Evolutionary conservation across 1,284 basidiomycete genomes (phyloP), one percentile per base, ranked within the genome.

Genomic region (Naganishia albida): DNA sequence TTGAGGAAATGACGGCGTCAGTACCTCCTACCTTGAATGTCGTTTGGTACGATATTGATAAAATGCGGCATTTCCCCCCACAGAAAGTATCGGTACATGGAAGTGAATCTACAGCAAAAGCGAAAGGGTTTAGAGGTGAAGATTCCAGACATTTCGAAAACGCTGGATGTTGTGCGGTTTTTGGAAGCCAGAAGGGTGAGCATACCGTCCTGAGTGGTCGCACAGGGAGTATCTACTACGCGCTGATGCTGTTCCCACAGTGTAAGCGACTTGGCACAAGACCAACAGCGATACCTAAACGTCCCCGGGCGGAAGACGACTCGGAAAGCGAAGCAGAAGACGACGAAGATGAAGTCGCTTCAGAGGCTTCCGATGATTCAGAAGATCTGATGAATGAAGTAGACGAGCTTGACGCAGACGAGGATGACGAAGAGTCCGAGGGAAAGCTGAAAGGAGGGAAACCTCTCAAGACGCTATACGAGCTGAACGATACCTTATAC

Each of bases 11-110:
- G 39, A 85, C 95, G 76, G 90, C 92, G 92, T 95, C 69, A 67
- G 82, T 77, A 18, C 64, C 28, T 16, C n/a, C 18, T 4, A 15
- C 13, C 52, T 53, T 53, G 18, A 7, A 4, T 44, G 25, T 38
- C 23, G n/a, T 62, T 6, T 26, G 44, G 25, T 7, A 8, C 66
- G 67, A 18, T 71, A 63, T 67, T 71, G 66, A 59, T 43, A 51
- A 26, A 63, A 51, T 56, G 25, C 26, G 43, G 63, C 65, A 67
- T 68, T 68, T 66, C 60, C 49, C 57, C 67, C 80, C 15, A 72
- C 81, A 97, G 93, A 69, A 98, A 99, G 83, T 99, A 99, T 83
- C 89, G 91, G 67, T 96, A 95, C 80, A 98, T 99, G 95, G 95
- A 98, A 73, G 82, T 87, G 40, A 94, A 88, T 74, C 83, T 95